Percentiles rank a stretch among this genome's conserved stretches.
These are phyloP conservation scores for Neofusicoccum parvum DNA, from an alignment of 2,329 filamentous ascomycete genomes.

Conservation along the genomic window DNA sequence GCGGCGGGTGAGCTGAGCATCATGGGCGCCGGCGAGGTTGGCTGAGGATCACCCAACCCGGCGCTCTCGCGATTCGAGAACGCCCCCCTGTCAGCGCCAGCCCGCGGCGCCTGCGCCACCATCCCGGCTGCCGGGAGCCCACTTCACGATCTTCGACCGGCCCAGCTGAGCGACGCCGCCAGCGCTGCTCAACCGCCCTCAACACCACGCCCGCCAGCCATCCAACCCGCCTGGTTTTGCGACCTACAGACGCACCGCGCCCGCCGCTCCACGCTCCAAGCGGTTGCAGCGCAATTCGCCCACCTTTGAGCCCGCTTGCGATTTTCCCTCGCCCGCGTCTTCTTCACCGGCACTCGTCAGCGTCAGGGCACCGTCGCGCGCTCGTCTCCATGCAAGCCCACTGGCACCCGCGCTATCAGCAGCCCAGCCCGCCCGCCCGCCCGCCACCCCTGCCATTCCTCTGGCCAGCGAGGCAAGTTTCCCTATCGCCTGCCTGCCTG, in stretches of 20 bases:
- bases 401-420: background rate
- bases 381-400: conserved; percentile 5
- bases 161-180: background rate
- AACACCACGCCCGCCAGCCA: conserved; percentile 12
- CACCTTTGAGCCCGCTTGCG: conserved; percentile 7
- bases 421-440: conserved; percentile 1
- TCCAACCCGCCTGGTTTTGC: background rate
- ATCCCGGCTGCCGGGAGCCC: conserved; percentile 13
- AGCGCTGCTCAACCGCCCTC: background rate
- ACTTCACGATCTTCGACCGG: conserved; percentile 2
- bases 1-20: conserved; percentile 11
- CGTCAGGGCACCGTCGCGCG: conserved; percentile 15
- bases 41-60: conserved; percentile 18
- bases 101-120: background rate
- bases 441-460: background rate
- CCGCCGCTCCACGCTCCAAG: conserved; percentile 10
- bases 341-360: conserved; percentile 11
- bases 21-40: background rate
- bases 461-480: background rate
- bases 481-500: background rate
- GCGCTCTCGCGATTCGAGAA: background rate
- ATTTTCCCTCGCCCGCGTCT: background rate
- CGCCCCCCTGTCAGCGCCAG: background rate
- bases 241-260: background rate
- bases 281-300: conserved; percentile 8